Conservation (phyloP, 208 protist species). For the Leishmania arabica region DNA sequence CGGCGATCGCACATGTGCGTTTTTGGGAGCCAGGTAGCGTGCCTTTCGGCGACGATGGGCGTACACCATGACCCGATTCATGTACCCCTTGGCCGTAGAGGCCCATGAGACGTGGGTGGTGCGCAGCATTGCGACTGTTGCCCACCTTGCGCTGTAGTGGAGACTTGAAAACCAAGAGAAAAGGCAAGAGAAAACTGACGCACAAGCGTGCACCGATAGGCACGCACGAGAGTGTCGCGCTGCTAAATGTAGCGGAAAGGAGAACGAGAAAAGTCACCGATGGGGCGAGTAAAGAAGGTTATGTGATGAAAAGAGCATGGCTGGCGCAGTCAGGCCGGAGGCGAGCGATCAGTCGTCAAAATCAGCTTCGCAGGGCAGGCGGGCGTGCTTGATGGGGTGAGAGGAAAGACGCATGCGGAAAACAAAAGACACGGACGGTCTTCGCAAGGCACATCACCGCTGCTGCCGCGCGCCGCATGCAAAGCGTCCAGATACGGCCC, state of each 20-base stretch:
- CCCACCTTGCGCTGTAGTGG: not conserved
- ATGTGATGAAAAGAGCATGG: not conserved
- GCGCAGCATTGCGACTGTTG: constrained; percentile 27
- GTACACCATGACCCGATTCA: constrained; percentile 87
- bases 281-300: not conserved
- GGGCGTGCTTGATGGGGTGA: not conserved
- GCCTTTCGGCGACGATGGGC: constrained; percentile 68
- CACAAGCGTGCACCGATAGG: not conserved
- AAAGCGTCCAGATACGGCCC: not conserved
- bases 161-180: not conserved
- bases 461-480: not conserved
- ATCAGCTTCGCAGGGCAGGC: not conserved
- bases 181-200: not conserved
- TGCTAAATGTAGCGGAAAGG: not conserved
- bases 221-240: not conserved
- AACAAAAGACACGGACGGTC: not conserved
- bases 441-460: not conserved
- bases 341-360: not conserved
- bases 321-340: not conserved
- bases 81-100: constrained; percentile 57
- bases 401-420: not conserved
- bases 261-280: not conserved
- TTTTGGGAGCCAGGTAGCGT: constrained; percentile 57
- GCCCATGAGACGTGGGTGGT: constrained; percentile 29
- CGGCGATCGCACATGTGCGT: constrained; percentile 51